Conservation (phyloP, 257 asterid genomes). For the Penstemon davidsonii region DNA sequence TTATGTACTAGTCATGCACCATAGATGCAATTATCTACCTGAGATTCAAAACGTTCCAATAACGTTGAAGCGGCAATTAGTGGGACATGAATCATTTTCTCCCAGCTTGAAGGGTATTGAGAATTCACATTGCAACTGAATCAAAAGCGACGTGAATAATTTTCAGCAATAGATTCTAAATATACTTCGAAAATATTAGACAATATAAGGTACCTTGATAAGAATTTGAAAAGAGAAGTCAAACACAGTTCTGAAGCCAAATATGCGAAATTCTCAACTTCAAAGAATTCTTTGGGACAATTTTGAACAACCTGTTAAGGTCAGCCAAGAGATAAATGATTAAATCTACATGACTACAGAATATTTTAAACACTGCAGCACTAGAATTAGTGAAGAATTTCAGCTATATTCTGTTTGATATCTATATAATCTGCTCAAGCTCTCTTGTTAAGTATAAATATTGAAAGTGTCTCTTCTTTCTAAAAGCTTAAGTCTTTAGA, state of each 20-base stretch:
- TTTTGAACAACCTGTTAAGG: constrained; percentile 70
- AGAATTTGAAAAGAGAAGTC: constrained; percentile 62
- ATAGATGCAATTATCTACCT: constrained; percentile 48
- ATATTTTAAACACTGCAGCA: constrained; percentile 18
- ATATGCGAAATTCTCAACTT: constrained; percentile 52
- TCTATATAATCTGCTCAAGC: constrained; percentile 21
- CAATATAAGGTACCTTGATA: constrained; percentile 51
- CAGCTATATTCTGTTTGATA: constrained; percentile 16
- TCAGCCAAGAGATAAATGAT: constrained; percentile 37
- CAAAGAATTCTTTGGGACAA: constrained; percentile 79
- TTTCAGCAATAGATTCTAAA: constrained; percentile 24
- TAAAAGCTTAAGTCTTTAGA: too few relatives aligned
- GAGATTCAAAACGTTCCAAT: constrained; percentile 52
- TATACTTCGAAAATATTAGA: constrained; percentile 17
- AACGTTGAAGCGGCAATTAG: constrained; percentile 57
- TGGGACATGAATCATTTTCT: constrained; percentile 38
- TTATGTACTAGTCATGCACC: constrained; percentile 18
- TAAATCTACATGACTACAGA: constrained; percentile 16
- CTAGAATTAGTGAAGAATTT: constrained; percentile 14
- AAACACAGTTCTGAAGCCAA: constrained; percentile 79
- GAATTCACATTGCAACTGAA: constrained; percentile 52
- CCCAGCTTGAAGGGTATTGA: constrained; percentile 54
- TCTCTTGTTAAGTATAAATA: neutral
- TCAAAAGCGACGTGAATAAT: constrained; percentile 27
- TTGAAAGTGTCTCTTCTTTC: too few relatives aligned